These are phyloP conservation scores for Dunaliella primolecta DNA, from an alignment of 139 green algal species.

Conservation along the genomic window DNA sequence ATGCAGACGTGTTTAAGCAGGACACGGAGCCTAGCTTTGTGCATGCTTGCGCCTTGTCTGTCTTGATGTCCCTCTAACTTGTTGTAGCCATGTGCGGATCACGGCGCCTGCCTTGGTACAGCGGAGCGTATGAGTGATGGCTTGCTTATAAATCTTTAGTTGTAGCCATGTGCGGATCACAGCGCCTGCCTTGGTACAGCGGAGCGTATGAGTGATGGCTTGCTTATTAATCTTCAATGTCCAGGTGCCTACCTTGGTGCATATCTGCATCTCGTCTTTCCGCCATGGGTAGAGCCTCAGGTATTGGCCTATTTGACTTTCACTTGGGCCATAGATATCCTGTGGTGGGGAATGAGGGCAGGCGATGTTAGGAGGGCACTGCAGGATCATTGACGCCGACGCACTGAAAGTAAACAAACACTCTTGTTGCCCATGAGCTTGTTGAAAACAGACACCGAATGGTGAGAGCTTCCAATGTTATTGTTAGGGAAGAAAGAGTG, in stretches of 20 bases:
- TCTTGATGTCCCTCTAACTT: too few relatives aligned
- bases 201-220: not conserved
- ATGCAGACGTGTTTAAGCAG: too few relatives aligned
- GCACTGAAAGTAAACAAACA: too few relatives aligned
- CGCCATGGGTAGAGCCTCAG: constrained; percentile 20
- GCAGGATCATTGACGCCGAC: too few relatives aligned
- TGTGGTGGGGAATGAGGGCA: not conserved
- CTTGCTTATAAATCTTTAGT: not conserved
- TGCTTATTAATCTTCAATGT: not conserved
- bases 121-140: not conserved
- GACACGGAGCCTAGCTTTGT: too few relatives aligned
- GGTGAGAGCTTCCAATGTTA: not conserved
- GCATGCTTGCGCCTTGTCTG: too few relatives aligned
- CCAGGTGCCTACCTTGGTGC: not conserved
- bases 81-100: not conserved
- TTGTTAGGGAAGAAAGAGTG: not conserved
- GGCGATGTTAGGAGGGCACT: too few relatives aligned
- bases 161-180: not conserved
- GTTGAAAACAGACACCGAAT: not conserved
- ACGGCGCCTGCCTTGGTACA: not conserved
- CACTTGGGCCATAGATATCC: constrained; percentile 69
- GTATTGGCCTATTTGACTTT: constrained; percentile 65
- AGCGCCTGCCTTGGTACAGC: not conserved
- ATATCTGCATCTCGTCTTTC: not conserved
- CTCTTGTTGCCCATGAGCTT: not conserved